A percentile compares a stretch with the other conserved stretches of the same genome.
phyloP scores from a whole-genome alignment of 805 yeast species.

The Wickerhamiella slavikovae region DNA sequence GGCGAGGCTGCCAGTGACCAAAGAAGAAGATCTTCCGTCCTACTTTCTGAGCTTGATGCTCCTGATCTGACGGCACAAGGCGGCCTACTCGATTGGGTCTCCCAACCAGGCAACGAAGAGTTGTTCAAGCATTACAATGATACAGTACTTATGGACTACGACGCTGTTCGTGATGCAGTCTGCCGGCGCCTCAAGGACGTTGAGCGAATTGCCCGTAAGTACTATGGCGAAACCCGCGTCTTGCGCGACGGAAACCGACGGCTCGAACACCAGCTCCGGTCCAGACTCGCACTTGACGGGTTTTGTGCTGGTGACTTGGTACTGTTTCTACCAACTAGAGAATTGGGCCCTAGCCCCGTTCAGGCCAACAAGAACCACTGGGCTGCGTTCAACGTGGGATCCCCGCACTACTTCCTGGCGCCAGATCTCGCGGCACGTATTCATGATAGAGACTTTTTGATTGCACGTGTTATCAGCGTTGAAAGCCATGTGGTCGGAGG shows the following conservation, averaged over 20 bases:
- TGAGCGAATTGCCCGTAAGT: slow-evolving; percentile 68
- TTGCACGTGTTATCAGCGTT: slow-evolving; percentile 45
- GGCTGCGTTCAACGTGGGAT: slow-evolving; percentile 88
- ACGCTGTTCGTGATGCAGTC: slow-evolving; percentile 24
- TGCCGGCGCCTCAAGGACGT: slow-evolving; percentile 71
- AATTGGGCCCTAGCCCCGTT: slow-evolving; percentile 21
- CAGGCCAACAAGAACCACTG: too few relatives aligned
- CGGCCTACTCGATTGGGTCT: slow-evolving; percentile 27
- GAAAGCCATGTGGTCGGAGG: slow-evolving; percentile 23
- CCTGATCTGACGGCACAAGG: too few relatives aligned
- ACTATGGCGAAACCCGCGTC: slow-evolving; percentile 48
- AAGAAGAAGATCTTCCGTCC: background rate
- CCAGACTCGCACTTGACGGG: slow-evolving; percentile 42
- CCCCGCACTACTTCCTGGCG: slow-evolving; percentile 62
- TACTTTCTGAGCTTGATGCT: background rate
- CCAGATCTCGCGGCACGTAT: slow-evolving; percentile 20
- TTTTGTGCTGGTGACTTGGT: slow-evolving; percentile 64
- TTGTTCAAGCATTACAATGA: slow-evolving; percentile 11
- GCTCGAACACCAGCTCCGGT: slow-evolving; percentile 17
- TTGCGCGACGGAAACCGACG: slow-evolving; percentile 20
- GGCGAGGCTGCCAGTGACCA: background rate
- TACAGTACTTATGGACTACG: slow-evolving; percentile 20
- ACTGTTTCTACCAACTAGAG: slow-evolving; percentile 61
- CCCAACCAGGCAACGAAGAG: slow-evolving; percentile 16
- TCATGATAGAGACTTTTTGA: slow-evolving; percentile 54